These are phyloP conservation scores for Coemansia brasiliensis DNA, from an alignment of 192 early-diverging fungal genomes.

Conservation along the genomic window DNA sequence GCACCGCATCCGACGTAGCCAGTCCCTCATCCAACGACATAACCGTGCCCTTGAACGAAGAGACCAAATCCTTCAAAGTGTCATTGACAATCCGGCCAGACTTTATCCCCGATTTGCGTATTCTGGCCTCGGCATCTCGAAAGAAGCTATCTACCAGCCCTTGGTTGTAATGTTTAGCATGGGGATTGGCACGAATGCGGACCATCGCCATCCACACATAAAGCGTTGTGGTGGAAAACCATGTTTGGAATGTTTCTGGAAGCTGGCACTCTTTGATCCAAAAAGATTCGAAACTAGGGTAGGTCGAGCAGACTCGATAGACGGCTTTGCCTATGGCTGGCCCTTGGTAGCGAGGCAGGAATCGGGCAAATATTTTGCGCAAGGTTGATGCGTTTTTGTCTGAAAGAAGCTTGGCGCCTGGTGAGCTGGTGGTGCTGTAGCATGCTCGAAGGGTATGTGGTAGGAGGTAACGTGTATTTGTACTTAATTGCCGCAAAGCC, in stretches of 20 bases:
- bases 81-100: conserved; percentile 71
- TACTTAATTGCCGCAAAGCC: too few species aligned
- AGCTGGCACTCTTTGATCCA: conserved; percentile 57
- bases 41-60: conserved; percentile 82
- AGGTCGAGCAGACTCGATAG: conserved; percentile 34
- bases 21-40: conserved; percentile 93
- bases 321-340: conserved; percentile 33
- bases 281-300: conserved; percentile 42
- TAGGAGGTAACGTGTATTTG: too few species aligned
- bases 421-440: conserved; percentile 15
- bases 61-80: conserved; percentile 78
- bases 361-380: conserved; percentile 16
- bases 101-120: conserved; percentile 76
- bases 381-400: conserved; percentile 19
- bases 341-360: conserved; percentile 47
- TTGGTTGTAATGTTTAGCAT: conserved; percentile 81
- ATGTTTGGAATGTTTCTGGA: conserved; percentile 90
- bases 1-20: conserved; percentile 77
- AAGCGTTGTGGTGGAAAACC: conserved; percentile 87
- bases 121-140: conserved; percentile 81
- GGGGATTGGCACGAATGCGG: conserved; percentile 67
- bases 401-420: conserved; percentile 23
- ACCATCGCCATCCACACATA: conserved; percentile 95
- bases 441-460: background rate
- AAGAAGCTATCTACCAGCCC: conserved; percentile 87